Evolutionary conservation across 768 basidiomycete genomes (phyloP), one percentile per base, ranked within the genome.

Genomic region (Multifurca ochricompacta): DNA sequence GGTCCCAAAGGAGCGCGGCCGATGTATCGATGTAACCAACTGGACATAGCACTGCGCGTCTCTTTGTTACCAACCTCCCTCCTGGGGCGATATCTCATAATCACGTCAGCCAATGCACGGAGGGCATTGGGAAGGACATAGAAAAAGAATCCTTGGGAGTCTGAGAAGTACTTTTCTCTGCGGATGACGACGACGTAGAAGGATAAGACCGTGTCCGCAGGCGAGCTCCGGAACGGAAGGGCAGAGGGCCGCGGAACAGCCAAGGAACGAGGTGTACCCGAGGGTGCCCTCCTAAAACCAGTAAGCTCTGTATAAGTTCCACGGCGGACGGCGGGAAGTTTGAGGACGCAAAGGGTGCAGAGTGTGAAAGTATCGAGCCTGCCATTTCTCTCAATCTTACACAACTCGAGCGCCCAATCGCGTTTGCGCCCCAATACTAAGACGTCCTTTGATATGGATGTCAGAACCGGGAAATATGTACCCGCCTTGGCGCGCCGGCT

Each of bases 341-440:
- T 28, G 44, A 56, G 50, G 3, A 28, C 35, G 44, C 49, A 35
- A 11, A 51, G 44, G 27, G 32, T 47, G 37, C 39, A 21, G 31
- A 56, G 11, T 7, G 37, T 10, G 32, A 28, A 36, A 13, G 32
- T 3, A 11, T 25, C 19, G 32, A 10, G 8, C 8, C 11, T 19
- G 1, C 6, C 28, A 9, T 35, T 39, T n/a, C 21, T 30, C 19
- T 31, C 23, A 19, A 47, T 23, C 44, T 34, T 34, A 14, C 44
- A 56, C 19, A 51, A 3, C 10, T 51, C 55, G 11, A 56, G 18
- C 27, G 50, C 50, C 49, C 55, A 51, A 16, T 51, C 39, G 4
- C 44, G 44, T 23, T 46, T 47, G 19, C 27, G 50, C 11, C 25
- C 55, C 14, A 56, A 18, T 19, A 47, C 39, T 3, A 52, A 35